Evolutionary conservation across 305 asterid genomes (phyloP), one percentile per base, ranked within the genome.

Genomic region (Withania somnifera): DNA sequence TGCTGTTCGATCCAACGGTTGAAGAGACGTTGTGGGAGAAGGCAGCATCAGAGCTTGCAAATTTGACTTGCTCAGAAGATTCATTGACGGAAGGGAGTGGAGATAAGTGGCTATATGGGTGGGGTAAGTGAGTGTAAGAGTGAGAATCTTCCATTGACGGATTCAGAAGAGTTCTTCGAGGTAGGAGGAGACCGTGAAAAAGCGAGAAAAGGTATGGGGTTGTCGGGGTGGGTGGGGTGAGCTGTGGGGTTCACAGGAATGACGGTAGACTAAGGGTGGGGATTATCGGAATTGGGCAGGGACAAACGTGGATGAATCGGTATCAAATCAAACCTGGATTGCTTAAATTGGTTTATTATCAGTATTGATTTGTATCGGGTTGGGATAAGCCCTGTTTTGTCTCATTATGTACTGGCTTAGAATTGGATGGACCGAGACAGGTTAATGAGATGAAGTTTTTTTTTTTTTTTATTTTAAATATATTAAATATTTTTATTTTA

Each of bases 81-180:
- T 40, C 77, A 20, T 40, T 68, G 32, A 68, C 20, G 53, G 77
- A 38, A 6, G 82, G 57, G 56, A 83, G 64, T 15, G 84, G 38
- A 28, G 17, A 30, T 79, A 52, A 58, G 82, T 28, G 53, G 38
- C 38, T 79, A 71, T 87, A 76, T 66, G n/a, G 64, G 75, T 30
- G 58, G 66, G 85, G 88, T 67, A 75, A 79, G 67, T 68, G 78
- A 64, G 82, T 24, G 3, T 81, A 89, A 6, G 94, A 87, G 86
- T 83, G 86, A 54, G 91, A 85, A 67, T 86, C 90, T 85, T 86
- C 97, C 94, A 90, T 92, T 71, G 94, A 82, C 53, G 87, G 87
- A 54, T 24, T 56, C 51, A 51, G 73, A 14, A 15, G 82, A 42
- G 64, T 20, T 22, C 0, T 36, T 30, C 19, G 47, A 56, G 81